Evolutionary conservation across 2,329 filamentous ascomycete species (phyloP).

Genomic region (Alternaria tenuissima): DNA sequence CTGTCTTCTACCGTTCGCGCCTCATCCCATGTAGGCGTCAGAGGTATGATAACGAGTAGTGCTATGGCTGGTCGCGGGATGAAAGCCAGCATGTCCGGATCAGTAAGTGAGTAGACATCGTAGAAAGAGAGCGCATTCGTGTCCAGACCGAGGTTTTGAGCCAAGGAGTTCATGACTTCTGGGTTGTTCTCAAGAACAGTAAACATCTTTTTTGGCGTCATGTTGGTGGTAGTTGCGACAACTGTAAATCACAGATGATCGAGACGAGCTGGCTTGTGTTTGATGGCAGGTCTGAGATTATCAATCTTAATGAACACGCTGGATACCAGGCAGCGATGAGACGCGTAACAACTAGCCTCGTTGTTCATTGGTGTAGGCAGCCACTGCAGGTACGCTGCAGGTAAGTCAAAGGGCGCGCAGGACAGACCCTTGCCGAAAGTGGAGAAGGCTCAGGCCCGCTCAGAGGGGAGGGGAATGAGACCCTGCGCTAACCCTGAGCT

Average conservation of each 20-base stretch:
- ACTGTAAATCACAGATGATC: background rate
- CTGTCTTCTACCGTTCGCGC: conserved; percentile 55
- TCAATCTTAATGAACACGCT: background rate
- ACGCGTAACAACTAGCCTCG: background rate
- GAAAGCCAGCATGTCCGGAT: conserved; percentile 58
- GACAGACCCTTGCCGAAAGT: background rate
- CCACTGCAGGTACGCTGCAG: conserved; percentile 7
- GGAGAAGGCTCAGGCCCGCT: background rate
- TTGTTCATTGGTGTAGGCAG: background rate
- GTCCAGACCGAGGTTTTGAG: conserved; percentile 59
- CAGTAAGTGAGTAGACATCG: conserved; percentile 63
- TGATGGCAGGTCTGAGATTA: background rate
- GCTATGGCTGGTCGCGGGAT: conserved; percentile 64
- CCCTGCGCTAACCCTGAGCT: conserved; percentile 24
- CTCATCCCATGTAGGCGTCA: conserved; percentile 47
- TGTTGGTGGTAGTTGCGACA: background rate
- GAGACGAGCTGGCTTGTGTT: background rate
- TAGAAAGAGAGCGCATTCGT: conserved; percentile 57
- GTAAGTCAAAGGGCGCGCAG: background rate
- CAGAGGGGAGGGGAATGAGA: background rate
- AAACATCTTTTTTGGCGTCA: conserved; percentile 38
- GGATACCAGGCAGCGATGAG: conserved; percentile 13
- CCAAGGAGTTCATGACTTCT: conserved; percentile 60
- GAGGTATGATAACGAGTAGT: conserved; percentile 62
- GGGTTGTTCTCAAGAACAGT: conserved; percentile 62